phyloP scores from a whole-genome alignment of 2,329 filamentous ascomycete species.

The Beauveria medogensis region DNA sequence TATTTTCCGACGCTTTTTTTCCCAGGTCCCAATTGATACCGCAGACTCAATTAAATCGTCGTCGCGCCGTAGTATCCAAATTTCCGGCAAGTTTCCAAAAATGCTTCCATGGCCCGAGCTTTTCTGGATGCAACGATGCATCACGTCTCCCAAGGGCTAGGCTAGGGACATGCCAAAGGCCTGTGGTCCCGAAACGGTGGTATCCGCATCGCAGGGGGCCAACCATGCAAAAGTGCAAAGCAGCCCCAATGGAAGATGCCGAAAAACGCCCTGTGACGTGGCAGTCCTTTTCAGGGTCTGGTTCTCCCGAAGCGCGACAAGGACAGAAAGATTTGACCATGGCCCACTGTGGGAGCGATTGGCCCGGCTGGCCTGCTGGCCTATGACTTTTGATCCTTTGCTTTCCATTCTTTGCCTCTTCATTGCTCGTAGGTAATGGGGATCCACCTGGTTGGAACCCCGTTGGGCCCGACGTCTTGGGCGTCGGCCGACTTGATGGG shows the following conservation, averaged over 20 bases:
- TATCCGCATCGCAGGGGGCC: neutral
- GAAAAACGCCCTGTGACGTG: neutral
- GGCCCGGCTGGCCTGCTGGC: neutral
- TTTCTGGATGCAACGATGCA: conserved; percentile 4
- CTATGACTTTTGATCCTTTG: neutral
- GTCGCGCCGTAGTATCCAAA: neutral
- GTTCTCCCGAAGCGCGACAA: neutral
- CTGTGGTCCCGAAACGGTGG: neutral
- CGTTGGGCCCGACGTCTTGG: conserved; percentile 49
- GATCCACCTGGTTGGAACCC: conserved; percentile 53
- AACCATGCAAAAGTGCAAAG: neutral
- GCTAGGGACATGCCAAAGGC: neutral
- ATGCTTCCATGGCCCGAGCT: conserved; percentile 9
- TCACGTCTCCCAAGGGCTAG: neutral
- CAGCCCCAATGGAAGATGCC: neutral
- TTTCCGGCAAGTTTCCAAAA: conserved; percentile 1
- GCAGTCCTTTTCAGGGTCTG: neutral
- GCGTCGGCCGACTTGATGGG: conserved; percentile 28
- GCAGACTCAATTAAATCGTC: neutral
- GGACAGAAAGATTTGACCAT: neutral
- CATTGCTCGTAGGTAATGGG: conserved; percentile 17
- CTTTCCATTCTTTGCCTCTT: neutral
- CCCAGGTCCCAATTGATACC: neutral
- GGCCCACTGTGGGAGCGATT: conserved; percentile 2
- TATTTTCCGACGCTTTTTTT: neutral